A percentile compares a stretch with the other conserved stretches of the same genome.
These are phyloP conservation scores for Ramaria sp. DNA, from an alignment of 768 basidiomycete genomes.

Conservation along the genomic window DNA sequence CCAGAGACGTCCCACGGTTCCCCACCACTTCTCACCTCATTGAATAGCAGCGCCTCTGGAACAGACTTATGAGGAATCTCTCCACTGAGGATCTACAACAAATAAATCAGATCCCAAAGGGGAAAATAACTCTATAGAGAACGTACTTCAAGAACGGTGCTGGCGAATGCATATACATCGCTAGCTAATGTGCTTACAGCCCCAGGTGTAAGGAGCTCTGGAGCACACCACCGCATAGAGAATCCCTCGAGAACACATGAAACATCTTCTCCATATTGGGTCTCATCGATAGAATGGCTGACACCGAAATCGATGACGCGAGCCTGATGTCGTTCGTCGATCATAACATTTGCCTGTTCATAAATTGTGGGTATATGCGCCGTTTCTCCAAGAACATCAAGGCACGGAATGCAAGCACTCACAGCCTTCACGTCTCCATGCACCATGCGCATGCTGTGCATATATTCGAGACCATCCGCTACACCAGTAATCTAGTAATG, in stretches of 20 bases:
- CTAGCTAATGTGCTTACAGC: conserved; percentile 21
- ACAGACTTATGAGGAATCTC: background rate
- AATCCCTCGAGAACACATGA: background rate
- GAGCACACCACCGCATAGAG: conserved; percentile 7
- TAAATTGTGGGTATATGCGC: background rate
- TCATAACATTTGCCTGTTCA: conserved; percentile 25
- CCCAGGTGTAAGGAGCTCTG: conserved; percentile 17
- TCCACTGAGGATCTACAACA: background rate
- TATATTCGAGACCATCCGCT: background rate
- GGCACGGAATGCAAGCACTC: background rate
- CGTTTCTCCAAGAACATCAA: background rate
- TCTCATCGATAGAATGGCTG: conserved; percentile 17
- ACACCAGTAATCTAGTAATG: background rate
- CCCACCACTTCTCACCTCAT: background rate
- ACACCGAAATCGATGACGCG: conserved; percentile 28
- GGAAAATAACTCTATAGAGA: background rate
- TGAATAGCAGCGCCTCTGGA: background rate
- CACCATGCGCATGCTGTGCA: background rate
- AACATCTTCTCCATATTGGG: conserved; percentile 15
- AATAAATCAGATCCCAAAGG: background rate
- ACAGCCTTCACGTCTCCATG: background rate
- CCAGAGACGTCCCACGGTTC: background rate
- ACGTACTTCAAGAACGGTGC: conserved; percentile 17
- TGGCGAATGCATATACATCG: conserved; percentile 34
- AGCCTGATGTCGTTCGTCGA: conserved; percentile 21